Conservation (phyloP, 129 eudicot species). For the Centella asiatica region DNA sequence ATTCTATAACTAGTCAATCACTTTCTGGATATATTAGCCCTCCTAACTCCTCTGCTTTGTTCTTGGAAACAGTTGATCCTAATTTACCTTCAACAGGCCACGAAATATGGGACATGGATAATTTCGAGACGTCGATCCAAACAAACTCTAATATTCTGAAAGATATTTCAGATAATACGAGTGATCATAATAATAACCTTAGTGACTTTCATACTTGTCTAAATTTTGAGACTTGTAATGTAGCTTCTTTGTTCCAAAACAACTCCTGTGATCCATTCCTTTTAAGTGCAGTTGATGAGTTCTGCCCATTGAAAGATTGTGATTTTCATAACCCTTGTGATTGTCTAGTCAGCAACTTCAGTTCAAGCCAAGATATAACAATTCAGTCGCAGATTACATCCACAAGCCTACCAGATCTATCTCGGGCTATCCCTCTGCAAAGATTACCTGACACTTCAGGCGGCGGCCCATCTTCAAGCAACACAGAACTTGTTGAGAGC, state of each 20-base stretch:
- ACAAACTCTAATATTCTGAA: conserved; percentile 32
- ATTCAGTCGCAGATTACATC: conserved; percentile 90
- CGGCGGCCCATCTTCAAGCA: conserved; percentile 93
- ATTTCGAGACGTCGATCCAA: conserved; percentile 34
- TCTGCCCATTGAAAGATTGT: conserved; percentile 49
- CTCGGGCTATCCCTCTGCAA: conserved; percentile 76
- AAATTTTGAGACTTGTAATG: conserved; percentile 65
- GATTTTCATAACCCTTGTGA: conserved; percentile 61
- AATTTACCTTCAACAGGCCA: conserved; percentile 28
- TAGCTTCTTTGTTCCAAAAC: conserved; percentile 53
- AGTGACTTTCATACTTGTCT: conserved; percentile 58
- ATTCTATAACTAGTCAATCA: conserved; percentile 5
- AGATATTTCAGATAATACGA: conserved; percentile 55
- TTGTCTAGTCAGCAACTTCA: conserved; percentile 58
- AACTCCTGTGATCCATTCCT: conserved; percentile 77
- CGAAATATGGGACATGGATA: conserved; percentile 63
- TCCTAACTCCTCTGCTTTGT: conserved; percentile 1
- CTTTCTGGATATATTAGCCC: not conserved
- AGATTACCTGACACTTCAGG: conserved; percentile 81
- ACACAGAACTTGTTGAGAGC: conserved; percentile 70
- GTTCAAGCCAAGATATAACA: conserved; percentile 86
- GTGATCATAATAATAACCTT: conserved; percentile 35
- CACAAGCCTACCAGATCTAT: conserved; percentile 75
- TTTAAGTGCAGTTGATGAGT: conserved; percentile 65
- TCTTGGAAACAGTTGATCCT: conserved; percentile 16